These are phyloP conservation scores for Retiboletus fuscus DNA, from an alignment of 1,284 basidiomycete species.

Conservation along the genomic window DNA sequence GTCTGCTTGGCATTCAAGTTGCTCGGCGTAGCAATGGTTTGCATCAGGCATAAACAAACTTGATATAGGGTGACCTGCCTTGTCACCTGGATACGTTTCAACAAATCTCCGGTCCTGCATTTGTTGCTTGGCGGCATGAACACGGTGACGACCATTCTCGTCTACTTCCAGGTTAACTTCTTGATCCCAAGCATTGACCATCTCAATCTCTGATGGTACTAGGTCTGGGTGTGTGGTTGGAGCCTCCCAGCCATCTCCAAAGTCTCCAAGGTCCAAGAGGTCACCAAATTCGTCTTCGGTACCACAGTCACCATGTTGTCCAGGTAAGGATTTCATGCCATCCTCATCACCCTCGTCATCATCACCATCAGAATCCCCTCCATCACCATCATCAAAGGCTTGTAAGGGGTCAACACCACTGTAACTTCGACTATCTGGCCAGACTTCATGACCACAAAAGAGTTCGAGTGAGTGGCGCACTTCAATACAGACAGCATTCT, in stretches of 20 bases:
- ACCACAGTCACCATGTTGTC: too few relatives aligned
- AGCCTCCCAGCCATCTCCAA: too few relatives aligned
- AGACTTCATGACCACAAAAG: not conserved
- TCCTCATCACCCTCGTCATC: not conserved
- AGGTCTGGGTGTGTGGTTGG: too few relatives aligned
- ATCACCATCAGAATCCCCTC: not conserved
- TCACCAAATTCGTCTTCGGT: not conserved
- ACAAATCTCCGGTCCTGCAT: too few relatives aligned
- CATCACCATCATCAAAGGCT: too few relatives aligned
- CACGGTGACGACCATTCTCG: not conserved
- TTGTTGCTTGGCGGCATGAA: too few relatives aligned
- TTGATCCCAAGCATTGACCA: not conserved
- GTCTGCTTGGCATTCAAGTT: not conserved
- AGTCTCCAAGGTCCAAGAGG: not conserved
- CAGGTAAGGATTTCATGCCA: too few relatives aligned
- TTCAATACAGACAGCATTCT: not conserved
- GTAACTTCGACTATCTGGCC: not conserved
- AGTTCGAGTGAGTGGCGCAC: not conserved
- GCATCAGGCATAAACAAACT: not conserved
- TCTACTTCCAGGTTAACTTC: not conserved
- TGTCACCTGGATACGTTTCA: too few relatives aligned
- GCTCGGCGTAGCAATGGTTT: not conserved
- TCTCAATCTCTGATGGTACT: too few relatives aligned
- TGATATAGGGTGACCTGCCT: too few relatives aligned
- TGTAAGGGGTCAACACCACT: too few relatives aligned